phyloP scores from a whole-genome alignment of 2,329 filamentous ascomycete genomes.

The Exserohilum rostratum region DNA sequence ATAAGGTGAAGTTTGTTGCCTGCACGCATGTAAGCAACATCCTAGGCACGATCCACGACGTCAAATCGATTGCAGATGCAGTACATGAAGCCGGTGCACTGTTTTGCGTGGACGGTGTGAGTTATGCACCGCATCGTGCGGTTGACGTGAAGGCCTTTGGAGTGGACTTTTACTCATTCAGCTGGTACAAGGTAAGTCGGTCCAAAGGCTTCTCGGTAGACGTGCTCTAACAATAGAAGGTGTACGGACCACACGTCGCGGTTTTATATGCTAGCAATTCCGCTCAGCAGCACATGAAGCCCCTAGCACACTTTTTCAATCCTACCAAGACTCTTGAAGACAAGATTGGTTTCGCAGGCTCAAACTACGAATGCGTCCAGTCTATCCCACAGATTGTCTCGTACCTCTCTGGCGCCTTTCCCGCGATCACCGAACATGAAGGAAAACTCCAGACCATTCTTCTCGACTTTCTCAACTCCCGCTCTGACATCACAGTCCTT shows the following conservation, averaged over 20 bases:
- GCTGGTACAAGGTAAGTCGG: conserved; percentile 71
- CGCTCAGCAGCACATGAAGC: conserved; percentile 62
- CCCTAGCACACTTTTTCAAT: conserved; percentile 73
- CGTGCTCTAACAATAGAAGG: conserved; percentile 37
- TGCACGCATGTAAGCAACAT: conserved; percentile 79
- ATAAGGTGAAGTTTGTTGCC: conserved; percentile 71
- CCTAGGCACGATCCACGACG: conserved; percentile 71
- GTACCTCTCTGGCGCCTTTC: conserved; percentile 60
- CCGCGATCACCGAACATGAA: conserved; percentile 64
- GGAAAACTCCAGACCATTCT: conserved; percentile 63
- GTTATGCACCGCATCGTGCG: conserved; percentile 73
- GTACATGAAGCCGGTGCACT: conserved; percentile 63
- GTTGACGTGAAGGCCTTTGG: conserved; percentile 72
- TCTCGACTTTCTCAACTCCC: conserved; percentile 63
- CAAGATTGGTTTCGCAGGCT: conserved; percentile 71
- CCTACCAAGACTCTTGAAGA: conserved; percentile 63
- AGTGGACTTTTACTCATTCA: conserved; percentile 79
- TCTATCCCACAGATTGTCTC: conserved; percentile 65
- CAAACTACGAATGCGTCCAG: conserved; percentile 72
- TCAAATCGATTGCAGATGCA: conserved; percentile 60
- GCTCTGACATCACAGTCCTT: conserved; percentile 62
- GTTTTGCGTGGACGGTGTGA: conserved; percentile 76
- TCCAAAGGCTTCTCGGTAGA: neutral
- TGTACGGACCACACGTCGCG: conserved; percentile 77
- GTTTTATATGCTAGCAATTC: conserved; percentile 68